A percentile compares a stretch with the other conserved stretches of the same genome.
Conservation (phyloP, 2,329 filamentous ascomycete species). For the Aspergillus thermomutatus region DNA sequence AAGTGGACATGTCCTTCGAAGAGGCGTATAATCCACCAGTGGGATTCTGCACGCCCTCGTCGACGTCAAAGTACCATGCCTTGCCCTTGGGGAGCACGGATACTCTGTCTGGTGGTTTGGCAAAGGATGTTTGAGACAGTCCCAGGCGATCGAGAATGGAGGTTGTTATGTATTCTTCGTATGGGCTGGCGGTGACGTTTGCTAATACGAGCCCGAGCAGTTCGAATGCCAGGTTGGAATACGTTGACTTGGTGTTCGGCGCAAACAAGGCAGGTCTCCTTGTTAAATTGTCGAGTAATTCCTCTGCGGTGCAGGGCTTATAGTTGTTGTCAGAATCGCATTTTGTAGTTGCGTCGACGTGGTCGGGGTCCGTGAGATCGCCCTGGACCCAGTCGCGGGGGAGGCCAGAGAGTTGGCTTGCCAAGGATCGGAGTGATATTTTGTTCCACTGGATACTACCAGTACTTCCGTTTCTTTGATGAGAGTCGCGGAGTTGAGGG, state of each 20-base stretch:
- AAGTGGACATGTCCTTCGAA: conserved; percentile 41
- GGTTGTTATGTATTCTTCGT: conserved; percentile 19
- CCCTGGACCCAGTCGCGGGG: conserved; percentile 21
- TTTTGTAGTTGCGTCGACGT: neutral
- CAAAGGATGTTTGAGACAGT: conserved; percentile 7
- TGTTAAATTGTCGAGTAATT: conserved; percentile 9
- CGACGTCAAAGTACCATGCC: conserved; percentile 24
- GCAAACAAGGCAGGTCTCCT: conserved; percentile 16
- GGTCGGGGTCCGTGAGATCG: neutral
- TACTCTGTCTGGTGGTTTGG: neutral
- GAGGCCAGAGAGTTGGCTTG: conserved; percentile 24
- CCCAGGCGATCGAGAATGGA: conserved; percentile 17
- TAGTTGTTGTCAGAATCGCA: neutral
- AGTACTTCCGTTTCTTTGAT: neutral
- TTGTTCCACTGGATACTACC: conserved; percentile 20
- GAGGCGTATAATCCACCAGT: conserved; percentile 44
- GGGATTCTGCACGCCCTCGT: neutral
- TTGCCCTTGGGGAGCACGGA: conserved; percentile 10
- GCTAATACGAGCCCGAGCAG: conserved; percentile 24
- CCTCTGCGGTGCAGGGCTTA: neutral
- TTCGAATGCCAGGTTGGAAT: conserved; percentile 28
- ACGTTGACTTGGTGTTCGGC: conserved; percentile 23
- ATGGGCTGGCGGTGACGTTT: conserved; percentile 23
- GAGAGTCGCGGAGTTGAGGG: conserved; percentile 3
- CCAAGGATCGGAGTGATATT: conserved; percentile 24